Percentiles rank a stretch among this genome's conserved stretches.
These are phyloP conservation scores for Pseudogymnoascus sp. DNA, from an alignment of 2,329 filamentous ascomycete genomes.

Conservation along the genomic window DNA sequence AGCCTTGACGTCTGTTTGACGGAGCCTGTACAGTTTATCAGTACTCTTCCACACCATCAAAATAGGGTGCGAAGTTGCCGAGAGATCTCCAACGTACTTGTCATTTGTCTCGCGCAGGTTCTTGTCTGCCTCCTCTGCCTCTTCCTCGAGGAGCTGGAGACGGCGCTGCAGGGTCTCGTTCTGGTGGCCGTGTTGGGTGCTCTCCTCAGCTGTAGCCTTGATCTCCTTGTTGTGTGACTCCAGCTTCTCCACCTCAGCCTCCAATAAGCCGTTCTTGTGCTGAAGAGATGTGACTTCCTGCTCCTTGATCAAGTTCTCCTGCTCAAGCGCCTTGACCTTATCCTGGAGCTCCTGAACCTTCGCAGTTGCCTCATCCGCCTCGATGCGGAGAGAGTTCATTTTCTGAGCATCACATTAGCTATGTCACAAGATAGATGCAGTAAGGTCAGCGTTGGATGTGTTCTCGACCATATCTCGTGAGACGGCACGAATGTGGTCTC, in stretches of 20 bases:
- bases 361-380: conserved; percentile 76
- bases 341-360: conserved; percentile 81
- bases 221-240: conserved; percentile 75
- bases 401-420: conserved; percentile 48
- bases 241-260: conserved; percentile 86
- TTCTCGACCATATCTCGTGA: background rate
- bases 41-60: conserved; percentile 10
- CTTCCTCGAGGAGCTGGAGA: conserved; percentile 93
- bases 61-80: conserved; percentile 1
- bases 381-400: conserved; percentile 89
- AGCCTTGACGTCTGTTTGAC: conserved; percentile 98
- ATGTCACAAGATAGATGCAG: background rate
- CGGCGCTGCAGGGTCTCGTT: conserved; percentile 88
- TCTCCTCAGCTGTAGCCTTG: conserved; percentile 80
- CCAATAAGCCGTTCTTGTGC: conserved; percentile 90
- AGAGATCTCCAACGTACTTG: conserved; percentile 60
- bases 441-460: background rate
- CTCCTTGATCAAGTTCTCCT: conserved; percentile 93
- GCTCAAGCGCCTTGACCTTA: conserved; percentile 84
- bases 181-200: conserved; percentile 74
- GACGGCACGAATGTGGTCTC: background rate
- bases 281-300: conserved; percentile 94
- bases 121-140: conserved; percentile 94
- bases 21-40: conserved; percentile 56
- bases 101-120: conserved; percentile 95